These are phyloP conservation scores for Excoecaria cochinchinensis DNA, from an alignment of 345 rosid genomes.

Conservation along the genomic window DNA sequence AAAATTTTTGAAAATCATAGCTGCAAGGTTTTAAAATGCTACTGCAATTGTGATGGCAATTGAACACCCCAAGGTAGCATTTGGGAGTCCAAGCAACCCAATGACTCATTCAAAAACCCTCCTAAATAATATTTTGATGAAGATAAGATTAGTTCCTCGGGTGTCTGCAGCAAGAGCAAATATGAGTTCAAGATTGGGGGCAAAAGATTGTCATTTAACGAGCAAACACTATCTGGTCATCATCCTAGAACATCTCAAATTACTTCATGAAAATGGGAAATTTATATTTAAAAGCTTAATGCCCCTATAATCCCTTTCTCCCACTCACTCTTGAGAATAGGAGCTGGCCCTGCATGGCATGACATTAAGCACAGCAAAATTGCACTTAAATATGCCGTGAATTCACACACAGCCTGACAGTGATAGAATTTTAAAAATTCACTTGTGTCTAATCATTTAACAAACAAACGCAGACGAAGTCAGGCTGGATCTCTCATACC, in stretches of 20 bases:
- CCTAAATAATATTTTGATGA: neutral
- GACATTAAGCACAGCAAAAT: neutral
- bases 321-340: neutral
- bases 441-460: neutral
- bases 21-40: neutral
- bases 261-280: neutral
- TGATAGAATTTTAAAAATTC: conserved; percentile 9
- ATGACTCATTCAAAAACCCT: neutral
- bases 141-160: neutral
- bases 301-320: neutral
- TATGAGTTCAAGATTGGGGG: neutral
- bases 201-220: neutral
- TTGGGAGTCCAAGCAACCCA: neutral
- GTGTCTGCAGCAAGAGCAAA: neutral
- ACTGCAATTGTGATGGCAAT: neutral
- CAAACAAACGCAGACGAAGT: neutral
- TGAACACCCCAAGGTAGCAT: neutral
- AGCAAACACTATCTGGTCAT: conserved; percentile 4
- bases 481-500: conserved; percentile 8
- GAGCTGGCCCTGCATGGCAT: neutral
- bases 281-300: neutral
- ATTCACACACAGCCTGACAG: neutral
- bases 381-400: neutral
- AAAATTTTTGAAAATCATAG: neutral
- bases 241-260: neutral